These are phyloP conservation scores for Beauveria brongniartii DNA, from an alignment of 2,329 filamentous ascomycete species.

Conservation along the genomic window DNA sequence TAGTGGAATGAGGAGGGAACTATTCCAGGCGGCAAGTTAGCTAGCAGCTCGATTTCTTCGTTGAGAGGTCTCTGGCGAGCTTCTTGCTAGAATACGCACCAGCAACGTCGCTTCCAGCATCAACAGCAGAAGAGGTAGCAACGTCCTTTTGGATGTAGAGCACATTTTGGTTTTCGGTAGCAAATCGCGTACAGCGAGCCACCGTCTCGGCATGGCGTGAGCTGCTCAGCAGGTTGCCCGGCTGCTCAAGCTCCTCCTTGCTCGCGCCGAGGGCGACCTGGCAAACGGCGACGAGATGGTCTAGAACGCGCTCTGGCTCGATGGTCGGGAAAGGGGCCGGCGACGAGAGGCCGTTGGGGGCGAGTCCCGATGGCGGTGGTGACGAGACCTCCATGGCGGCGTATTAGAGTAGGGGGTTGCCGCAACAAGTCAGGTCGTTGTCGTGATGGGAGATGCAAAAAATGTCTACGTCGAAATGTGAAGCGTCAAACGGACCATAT, in stretches of 20 bases:
- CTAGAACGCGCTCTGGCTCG: constrained; percentile 61
- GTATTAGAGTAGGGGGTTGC: neutral
- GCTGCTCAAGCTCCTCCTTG: constrained; percentile 68
- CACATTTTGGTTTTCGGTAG: constrained; percentile 76
- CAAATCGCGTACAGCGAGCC: constrained; percentile 81
- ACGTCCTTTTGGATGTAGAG: constrained; percentile 88
- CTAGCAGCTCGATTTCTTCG: neutral
- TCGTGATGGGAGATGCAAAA: neutral
- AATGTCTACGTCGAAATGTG: neutral
- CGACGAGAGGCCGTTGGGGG: constrained; percentile 38
- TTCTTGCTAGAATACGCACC: constrained; percentile 26
- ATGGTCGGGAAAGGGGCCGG: constrained; percentile 44
- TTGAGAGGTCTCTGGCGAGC: neutral
- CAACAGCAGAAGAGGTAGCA: constrained; percentile 42
- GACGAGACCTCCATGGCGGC: constrained; percentile 46
- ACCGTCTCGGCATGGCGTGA: constrained; percentile 68
- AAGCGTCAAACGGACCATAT: constrained; percentile 9
- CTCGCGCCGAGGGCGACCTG: constrained; percentile 67
- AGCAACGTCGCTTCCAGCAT: constrained; percentile 39
- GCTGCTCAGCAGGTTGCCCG: constrained; percentile 75
- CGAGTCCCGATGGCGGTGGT: constrained; percentile 33
- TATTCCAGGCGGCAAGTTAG: constrained; percentile 17
- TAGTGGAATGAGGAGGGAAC: constrained; percentile 59
- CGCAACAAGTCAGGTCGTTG: neutral
- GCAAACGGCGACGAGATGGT: constrained; percentile 64